Base-by-base conservation (phyloP, 768 basidiomycete species). In the Xerocomellus dryophilus region DNA sequence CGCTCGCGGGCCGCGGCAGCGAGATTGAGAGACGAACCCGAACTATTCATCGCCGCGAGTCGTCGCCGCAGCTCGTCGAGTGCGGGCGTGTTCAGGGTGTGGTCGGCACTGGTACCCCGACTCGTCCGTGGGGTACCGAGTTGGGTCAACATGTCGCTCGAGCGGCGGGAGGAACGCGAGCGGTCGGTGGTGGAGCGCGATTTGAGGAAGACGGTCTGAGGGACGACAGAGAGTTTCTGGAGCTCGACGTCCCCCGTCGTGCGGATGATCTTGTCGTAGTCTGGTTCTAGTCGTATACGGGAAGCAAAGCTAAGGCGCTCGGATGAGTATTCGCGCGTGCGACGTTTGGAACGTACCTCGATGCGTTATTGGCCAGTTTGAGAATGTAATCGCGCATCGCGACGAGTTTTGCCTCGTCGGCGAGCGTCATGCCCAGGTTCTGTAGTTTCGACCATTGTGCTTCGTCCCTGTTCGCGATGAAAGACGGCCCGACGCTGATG, bases 171-270 rank as follows among this genome's bases (percentile, higher is more conserved):
- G 14, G 73, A 65, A 40, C 61, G 63, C 9, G 70, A 52, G 11
- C 70, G 50, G 7, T 85, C 82, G 7, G 73, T 65, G 18, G 68
- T 65, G 18, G 68, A 43, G 18, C 57, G 57, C 25, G 80, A 65
- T 62, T 81, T 90, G 60, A 97, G 74, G 70, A 98, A 97, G 18
- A 97, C 85, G 0, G 93, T 97, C 54, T 91, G 92, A 12, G 93
- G 93, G 0, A 94, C 89, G 5, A 95, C 87, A 1, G 88, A 87
- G 4, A 98, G 82, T 62, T 91, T 93, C 62, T 88, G 88, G 38
- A 99, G 78, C 54, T 92, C 88, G 32, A 93, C 77, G 45, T 86
- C 81, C 18, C 81, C 81, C 9, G 77, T 80, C 5, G 82, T 76
- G 65, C 83, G 86, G 21, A 91, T 75, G 53, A 77, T 80, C 61